A percentile compares a stretch with the other conserved stretches of the same genome.
phyloP scores from a whole-genome alignment of 2,329 filamentous ascomycete species.

The Raffaelea deltoideospora region DNA sequence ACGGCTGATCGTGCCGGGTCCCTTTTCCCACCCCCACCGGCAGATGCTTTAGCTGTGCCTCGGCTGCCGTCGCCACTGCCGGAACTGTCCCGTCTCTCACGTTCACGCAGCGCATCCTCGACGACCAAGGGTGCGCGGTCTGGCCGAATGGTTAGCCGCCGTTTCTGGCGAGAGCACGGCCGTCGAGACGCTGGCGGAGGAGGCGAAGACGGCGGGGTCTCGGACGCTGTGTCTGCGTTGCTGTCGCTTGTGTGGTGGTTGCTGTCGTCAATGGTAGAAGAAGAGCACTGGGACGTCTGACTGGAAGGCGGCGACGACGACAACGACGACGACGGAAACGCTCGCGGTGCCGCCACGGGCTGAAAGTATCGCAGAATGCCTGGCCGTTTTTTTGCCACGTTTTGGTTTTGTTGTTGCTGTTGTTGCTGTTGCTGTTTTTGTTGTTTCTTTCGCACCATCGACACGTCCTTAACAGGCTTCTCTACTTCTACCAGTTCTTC shows the following conservation, averaged over 20 bases:
- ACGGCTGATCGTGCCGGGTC: constrained; percentile 11
- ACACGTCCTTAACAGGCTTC: too few relatives aligned
- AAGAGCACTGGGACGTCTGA: too few relatives aligned
- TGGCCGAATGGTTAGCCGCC: constrained; percentile 8
- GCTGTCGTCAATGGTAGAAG: too few relatives aligned
- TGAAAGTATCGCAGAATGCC: constrained; percentile 11
- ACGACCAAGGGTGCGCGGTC: too few relatives aligned
- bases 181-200: neutral
- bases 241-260: too few relatives aligned
- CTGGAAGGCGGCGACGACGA: neutral
- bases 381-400: neutral
- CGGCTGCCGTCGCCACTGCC: too few relatives aligned
- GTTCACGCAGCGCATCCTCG: too few relatives aligned
- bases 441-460: too few relatives aligned
- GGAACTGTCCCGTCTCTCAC: too few relatives aligned
- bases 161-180: constrained; percentile 7
- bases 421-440: neutral
- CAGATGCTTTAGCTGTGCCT: too few relatives aligned
- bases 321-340: neutral
- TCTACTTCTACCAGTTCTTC: neutral
- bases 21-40: neutral
- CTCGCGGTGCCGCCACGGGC: constrained; percentile 2
- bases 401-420: neutral
- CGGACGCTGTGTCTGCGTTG: neutral
- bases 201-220: constrained; percentile 2